Conservation (phyloP, 805 yeast species). For the Candida insectorum region DNA sequence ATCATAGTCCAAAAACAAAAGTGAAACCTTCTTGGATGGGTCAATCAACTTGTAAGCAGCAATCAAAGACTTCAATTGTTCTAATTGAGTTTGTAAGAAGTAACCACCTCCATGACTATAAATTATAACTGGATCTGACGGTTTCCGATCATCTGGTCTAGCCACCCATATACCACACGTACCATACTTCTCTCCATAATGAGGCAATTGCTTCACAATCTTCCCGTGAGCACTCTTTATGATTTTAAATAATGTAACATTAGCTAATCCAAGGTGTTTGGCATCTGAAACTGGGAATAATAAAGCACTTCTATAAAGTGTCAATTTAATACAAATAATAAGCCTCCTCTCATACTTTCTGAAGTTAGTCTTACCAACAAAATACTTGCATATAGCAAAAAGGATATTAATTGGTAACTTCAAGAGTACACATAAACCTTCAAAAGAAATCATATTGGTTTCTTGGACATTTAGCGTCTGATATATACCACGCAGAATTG, state of each 20-base stretch:
- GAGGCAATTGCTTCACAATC: constrained; percentile 17
- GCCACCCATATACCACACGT: constrained; percentile 32
- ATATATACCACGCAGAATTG: too few species aligned
- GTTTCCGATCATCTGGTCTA: constrained; percentile 19
- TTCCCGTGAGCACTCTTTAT: constrained; percentile 1
- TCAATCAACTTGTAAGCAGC: constrained; percentile 24
- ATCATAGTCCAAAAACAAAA: constrained; percentile 27
- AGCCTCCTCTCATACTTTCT: constrained; percentile 12
- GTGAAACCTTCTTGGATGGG: constrained; percentile 16
- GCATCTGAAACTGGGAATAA: constrained; percentile 8
- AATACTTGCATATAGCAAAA: constrained; percentile 7
- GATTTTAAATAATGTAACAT: constrained; percentile 7
- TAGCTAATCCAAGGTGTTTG: constrained; percentile 1
- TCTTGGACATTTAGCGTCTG: too few species aligned
- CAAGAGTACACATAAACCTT: constrained; percentile 1
- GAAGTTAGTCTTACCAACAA: constrained; percentile 6
- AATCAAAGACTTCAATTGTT: constrained; percentile 25
- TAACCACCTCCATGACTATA: constrained; percentile 41
- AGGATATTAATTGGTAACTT: constrained; percentile 8
- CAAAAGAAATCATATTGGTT: constrained; percentile 6
- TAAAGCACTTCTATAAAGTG: constrained; percentile 11
- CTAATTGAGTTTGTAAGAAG: constrained; percentile 24
- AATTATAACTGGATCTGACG: constrained; percentile 29
- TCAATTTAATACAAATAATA: constrained; percentile 10
- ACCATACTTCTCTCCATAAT: constrained; percentile 31